Evolutionary conservation across 768 basidiomycete species (phyloP).

Genomic region (Auricularia sp.): DNA sequence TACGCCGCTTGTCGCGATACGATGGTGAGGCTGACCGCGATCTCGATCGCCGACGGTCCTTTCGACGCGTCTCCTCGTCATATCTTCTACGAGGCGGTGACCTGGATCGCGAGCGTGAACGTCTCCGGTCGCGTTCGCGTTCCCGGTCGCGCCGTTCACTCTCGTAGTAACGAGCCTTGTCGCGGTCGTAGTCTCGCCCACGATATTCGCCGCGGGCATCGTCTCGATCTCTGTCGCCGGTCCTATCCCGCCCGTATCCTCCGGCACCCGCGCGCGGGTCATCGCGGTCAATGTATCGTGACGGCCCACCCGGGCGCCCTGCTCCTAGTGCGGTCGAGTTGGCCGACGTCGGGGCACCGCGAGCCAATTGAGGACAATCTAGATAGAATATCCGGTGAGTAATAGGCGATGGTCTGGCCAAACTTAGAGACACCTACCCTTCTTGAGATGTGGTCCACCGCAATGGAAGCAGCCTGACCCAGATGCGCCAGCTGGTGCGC

Average conservation of each 20-base stretch:
- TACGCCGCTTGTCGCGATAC: neutral
- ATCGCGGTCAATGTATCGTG: neutral
- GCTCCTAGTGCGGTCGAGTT: neutral
- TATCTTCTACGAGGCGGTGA: slow-evolving; percentile 6
- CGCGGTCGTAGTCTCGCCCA: neutral
- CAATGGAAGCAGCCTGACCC: slow-evolving; percentile 74
- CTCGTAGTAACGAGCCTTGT: neutral
- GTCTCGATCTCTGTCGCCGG: too few relatives aligned
- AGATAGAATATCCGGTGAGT: neutral
- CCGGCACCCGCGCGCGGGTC: slow-evolving; percentile 1
- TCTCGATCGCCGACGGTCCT: neutral
- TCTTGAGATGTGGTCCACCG: slow-evolving; percentile 88
- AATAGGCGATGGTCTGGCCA: neutral
- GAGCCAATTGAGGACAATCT: slow-evolving; percentile 12
- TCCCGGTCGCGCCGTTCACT: slow-evolving; percentile 3
- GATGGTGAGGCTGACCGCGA: neutral
- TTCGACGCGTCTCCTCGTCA: neutral
- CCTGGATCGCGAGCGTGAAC: slow-evolving; percentile 2
- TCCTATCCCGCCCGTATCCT: neutral
- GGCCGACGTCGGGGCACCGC: neutral
- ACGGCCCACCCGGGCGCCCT: neutral
- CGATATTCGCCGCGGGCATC: slow-evolving; percentile 3
- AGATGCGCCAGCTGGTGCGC: slow-evolving; percentile 19
- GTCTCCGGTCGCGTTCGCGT: slow-evolving; percentile 3
- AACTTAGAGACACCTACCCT: slow-evolving; percentile 39